phyloP scores from a whole-genome alignment of 768 basidiomycete species.

The Floccularia luteovirens region DNA sequence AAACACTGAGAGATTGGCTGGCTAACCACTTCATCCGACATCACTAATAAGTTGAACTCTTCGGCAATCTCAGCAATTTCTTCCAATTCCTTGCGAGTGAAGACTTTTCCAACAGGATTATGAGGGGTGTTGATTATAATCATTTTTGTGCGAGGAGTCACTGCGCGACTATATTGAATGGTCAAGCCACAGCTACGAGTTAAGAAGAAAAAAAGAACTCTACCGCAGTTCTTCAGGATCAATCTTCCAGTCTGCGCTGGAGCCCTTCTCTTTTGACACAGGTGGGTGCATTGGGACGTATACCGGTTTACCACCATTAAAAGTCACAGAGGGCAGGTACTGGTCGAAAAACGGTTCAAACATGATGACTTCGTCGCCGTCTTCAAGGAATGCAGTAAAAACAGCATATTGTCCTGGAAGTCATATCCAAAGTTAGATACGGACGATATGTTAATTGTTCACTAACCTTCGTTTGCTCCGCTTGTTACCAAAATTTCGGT shows the following conservation, averaged over 20 bases:
- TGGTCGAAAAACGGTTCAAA: slow-evolving; percentile 99
- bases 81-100: slow-evolving; percentile 75
- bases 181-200: not conserved
- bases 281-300: slow-evolving; percentile 95
- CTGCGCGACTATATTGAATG: slow-evolving; percentile 45
- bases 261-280: slow-evolving; percentile 33
- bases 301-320: slow-evolving; percentile 90
- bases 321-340: slow-evolving; percentile 86
- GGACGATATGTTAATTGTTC: not conserved
- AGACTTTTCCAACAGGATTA: slow-evolving; percentile 98
- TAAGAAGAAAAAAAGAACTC: slow-evolving; percentile 8
- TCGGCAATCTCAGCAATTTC: slow-evolving; percentile 82
- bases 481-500: slow-evolving; percentile 91
- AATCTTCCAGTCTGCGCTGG: slow-evolving; percentile 80
- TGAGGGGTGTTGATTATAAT: slow-evolving; percentile 96
- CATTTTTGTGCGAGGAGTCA: slow-evolving; percentile 88
- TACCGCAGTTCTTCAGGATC: slow-evolving; percentile 86
- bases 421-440: not conserved
- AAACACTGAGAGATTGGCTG: not conserved
- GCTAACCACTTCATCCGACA: slow-evolving; percentile 95
- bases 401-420: slow-evolving; percentile 84
- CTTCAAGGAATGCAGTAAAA: slow-evolving; percentile 85
- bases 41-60: slow-evolving; percentile 87
- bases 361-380: slow-evolving; percentile 96
- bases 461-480: slow-evolving; percentile 89